Evolutionary conservation across 306 rosid genomes (phyloP).

Genomic region (Prunus padus): DNA sequence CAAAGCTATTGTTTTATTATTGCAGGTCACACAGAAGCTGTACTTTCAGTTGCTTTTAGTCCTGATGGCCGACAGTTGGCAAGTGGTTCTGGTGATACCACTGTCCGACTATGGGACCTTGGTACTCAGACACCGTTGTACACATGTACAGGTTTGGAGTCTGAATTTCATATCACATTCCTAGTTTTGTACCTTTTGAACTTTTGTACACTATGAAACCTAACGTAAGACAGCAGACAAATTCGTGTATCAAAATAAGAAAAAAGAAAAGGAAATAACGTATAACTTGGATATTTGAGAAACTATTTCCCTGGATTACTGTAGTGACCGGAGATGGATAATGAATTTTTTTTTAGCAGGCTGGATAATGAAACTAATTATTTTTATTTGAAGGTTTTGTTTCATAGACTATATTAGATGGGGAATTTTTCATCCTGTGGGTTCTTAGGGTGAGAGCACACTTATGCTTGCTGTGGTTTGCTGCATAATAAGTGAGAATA

Average conservation of each 20-base stretch:
- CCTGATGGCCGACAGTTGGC: constrained; percentile 92
- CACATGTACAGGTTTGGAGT: constrained; percentile 80
- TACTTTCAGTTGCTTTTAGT: constrained; percentile 81
- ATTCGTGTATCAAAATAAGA: background rate
- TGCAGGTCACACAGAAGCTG: constrained; percentile 89
- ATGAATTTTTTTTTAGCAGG: no score
- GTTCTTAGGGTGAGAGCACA: background rate
- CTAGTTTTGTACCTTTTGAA: constrained; percentile 3
- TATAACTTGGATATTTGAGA: background rate
- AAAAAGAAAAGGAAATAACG: background rate
- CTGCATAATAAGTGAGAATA: constrained; percentile 6
- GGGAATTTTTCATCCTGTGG: background rate
- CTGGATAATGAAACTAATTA: background rate
- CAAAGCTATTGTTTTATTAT: background rate
- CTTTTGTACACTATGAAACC: constrained; percentile 5
- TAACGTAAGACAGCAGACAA: background rate
- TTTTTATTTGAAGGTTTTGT: background rate
- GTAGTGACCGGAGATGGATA: background rate
- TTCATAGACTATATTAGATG: background rate
- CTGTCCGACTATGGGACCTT: constrained; percentile 91
- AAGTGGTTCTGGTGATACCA: constrained; percentile 95
- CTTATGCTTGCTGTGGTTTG: background rate
- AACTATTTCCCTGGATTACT: background rate
- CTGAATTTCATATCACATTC: constrained; percentile 21
- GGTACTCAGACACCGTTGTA: constrained; percentile 77